Base-by-base conservation (phyloP, 768 basidiomycete species). In the Termitomyces sp. region DNA sequence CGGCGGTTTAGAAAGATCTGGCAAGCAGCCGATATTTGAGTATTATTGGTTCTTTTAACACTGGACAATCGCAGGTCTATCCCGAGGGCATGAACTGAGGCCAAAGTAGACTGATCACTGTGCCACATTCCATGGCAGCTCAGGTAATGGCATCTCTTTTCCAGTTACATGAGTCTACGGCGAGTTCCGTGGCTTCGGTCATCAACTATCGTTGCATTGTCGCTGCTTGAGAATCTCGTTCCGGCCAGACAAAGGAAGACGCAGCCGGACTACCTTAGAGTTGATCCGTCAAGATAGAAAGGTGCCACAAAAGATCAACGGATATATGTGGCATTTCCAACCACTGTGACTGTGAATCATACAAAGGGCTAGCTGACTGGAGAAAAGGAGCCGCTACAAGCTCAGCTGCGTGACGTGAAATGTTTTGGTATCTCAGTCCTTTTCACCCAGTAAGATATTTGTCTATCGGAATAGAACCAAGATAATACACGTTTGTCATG, bases 161-260 rank as follows among this genome's bases (percentile, higher is more conserved):
- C 52, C 60, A 58, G 34, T 20, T 48, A 46, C 59, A 39, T 48
- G 57, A 61, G 50, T 60, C 44, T 51, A 26, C 64, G 64, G 62
- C 22, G 60, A 61, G 59, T 63, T 61, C 64, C 62, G 64, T 57
- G 43, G n/a, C 37, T 36, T 16, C 22, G 55, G 16, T 50, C 55
- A 55, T 53, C 50, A 53, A 58, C 56, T 58, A 52, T 44, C 37
- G 26, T 49, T 63, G 58, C 57, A 51, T 58, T 63, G 58, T 58
- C 27, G 44, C 37, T 47, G 51, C 36, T 43, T 29, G 49, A 34
- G 42, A 44, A 54, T 24, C 39, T 44, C 56, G 44, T 50, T 54
- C 57, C 31, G 37, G 50, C 29, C 46, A 65, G 64, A 65, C 62
- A 65, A 65, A 63, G 64, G 39, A 65, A 62, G 53, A 57, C n/a